These are phyloP conservation scores for Penicillium longicatenatum DNA, from an alignment of 495 filamentous ascomycete genomes.

Conservation along the genomic window DNA sequence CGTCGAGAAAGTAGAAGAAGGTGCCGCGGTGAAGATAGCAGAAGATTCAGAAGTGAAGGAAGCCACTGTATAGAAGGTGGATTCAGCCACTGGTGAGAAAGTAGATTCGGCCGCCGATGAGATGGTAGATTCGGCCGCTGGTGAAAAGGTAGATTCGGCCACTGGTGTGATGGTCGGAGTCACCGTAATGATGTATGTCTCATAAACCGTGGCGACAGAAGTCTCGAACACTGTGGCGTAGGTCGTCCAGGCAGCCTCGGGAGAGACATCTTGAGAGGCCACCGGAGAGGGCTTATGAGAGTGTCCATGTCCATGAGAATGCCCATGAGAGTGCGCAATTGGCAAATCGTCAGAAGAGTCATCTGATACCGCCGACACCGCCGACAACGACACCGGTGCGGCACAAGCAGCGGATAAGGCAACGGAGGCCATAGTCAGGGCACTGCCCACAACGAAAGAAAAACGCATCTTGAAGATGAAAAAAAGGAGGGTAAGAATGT, in stretches of 20 bases:
- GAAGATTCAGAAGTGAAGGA: background rate
- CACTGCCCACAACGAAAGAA: conserved; percentile 9
- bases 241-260: background rate
- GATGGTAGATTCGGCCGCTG: background rate
- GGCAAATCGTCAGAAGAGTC: background rate
- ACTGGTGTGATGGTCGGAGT: background rate
- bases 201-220: background rate
- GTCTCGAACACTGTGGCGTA: background rate
- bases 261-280: background rate
- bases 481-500: conserved; percentile 4
- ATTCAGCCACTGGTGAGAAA: background rate
- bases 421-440: conserved; percentile 15
- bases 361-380: background rate
- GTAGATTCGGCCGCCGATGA: background rate
- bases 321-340: background rate
- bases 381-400: background rate
- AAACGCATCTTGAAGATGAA: conserved; percentile 16
- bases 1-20: background rate
- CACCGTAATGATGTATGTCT: background rate
- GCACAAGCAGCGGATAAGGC: background rate
- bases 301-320: background rate
- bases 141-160: background rate
- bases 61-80: background rate
- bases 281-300: background rate
- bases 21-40: background rate